phyloP scores from a whole-genome alignment of 2,329 filamentous ascomycete genomes.

The Hirsutella minnesotensis region DNA sequence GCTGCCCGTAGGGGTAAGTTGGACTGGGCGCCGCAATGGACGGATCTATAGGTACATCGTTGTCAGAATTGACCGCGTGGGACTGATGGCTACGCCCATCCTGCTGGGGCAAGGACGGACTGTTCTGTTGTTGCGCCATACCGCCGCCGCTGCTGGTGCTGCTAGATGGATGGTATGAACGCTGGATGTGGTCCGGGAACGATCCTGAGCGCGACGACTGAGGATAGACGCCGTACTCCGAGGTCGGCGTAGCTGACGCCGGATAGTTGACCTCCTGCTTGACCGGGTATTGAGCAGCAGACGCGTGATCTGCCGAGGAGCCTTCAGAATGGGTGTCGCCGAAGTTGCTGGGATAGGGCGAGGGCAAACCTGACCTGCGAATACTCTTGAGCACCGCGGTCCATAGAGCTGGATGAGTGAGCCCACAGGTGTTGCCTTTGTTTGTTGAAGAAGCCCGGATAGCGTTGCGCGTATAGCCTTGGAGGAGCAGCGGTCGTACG shows the following conservation, averaged over 20 bases:
- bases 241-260: conserved; percentile 71
- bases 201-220: conserved; percentile 65
- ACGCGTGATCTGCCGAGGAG: conserved; percentile 77
- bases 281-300: conserved; percentile 81
- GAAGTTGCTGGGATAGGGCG: conserved; percentile 55
- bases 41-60: conserved; percentile 97
- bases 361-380: conserved; percentile 81
- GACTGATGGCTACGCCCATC: conserved; percentile 70
- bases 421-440: conserved; percentile 5
- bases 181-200: conserved; percentile 80
- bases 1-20: conserved; percentile 72
- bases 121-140: conserved; percentile 96
- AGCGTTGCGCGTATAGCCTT: conserved; percentile 4
- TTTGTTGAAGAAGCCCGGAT: not conserved
- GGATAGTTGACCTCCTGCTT: conserved; percentile 74
- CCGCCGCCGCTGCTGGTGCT: conserved; percentile 65
- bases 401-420: conserved; percentile 32
- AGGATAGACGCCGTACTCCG: conserved; percentile 76
- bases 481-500: conserved; percentile 2
- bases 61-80: conserved; percentile 81
- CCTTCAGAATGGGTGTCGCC: conserved; percentile 72
- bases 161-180: conserved; percentile 69
- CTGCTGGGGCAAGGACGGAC: conserved; percentile 86
- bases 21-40: conserved; percentile 90
- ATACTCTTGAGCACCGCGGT: conserved; percentile 60